Conservation (phyloP, 1,284 basidiomycete genomes). For the Vanrija sp. region DNA sequence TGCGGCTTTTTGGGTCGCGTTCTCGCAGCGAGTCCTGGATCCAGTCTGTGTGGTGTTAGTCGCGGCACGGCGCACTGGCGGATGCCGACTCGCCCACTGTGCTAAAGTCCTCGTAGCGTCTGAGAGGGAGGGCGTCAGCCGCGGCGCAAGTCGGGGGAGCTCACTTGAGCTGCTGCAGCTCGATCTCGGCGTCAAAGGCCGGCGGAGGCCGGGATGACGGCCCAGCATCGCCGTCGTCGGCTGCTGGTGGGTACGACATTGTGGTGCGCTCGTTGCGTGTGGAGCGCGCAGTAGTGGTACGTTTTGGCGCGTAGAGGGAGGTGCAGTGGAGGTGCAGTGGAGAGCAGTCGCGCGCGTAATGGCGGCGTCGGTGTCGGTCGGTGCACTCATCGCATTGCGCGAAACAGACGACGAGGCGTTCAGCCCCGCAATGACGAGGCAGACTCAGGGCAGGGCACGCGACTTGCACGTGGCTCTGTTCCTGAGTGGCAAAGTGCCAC, state of each 20-base stretch:
- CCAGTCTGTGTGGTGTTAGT: slow-evolving; percentile 62
- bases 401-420: no score
- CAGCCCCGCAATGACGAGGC: no score
- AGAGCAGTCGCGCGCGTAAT: no score
- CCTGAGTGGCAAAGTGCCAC: no score
- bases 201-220: not conserved
- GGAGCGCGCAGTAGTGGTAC: no score
- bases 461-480: no score
- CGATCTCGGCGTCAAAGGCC: slow-evolving; percentile 37
- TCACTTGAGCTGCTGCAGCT: slow-evolving; percentile 52
- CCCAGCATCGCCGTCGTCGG: no score
- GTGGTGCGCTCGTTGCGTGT: not conserved
- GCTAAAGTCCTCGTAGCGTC: slow-evolving; percentile 66
- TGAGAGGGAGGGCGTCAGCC: slow-evolving; percentile 16
- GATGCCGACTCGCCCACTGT: slow-evolving; percentile 60
- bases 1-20: slow-evolving; percentile 53
- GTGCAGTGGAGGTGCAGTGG: no score
- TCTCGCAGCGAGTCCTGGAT: slow-evolving; percentile 90
- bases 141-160: not conserved
- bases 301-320: no score
- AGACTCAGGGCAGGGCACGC: no score
- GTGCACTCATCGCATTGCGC: no score
- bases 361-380: no score
- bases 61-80: not conserved
- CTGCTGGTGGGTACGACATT: slow-evolving; percentile 30